Percentiles rank a stretch among this genome's conserved stretches.
Evolutionary conservation across 441 rosid genomes (phyloP).

Genomic region (Kokia cookei): DNA sequence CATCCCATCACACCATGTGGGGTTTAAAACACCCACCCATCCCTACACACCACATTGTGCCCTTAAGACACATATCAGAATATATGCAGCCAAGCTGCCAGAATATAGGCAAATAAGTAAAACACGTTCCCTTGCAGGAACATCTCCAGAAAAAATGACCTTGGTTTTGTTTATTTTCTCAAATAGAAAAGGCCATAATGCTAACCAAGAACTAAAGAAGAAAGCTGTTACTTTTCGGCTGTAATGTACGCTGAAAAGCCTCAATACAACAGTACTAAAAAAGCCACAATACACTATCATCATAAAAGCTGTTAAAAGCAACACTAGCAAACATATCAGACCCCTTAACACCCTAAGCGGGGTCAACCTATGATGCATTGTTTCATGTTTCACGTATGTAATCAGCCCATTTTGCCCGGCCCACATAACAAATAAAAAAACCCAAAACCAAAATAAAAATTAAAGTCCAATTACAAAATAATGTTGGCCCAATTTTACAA

Average conservation of each 20-base stretch:
- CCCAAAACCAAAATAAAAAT: no score
- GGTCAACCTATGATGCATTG: constrained; percentile 32
- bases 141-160: constrained; percentile 71
- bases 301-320: constrained; percentile 64
- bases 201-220: constrained; percentile 77
- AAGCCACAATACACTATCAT: constrained; percentile 67
- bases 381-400: neutral
- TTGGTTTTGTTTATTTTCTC: constrained; percentile 77
- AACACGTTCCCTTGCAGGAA: constrained; percentile 62
- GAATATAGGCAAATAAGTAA: constrained; percentile 79
- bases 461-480: no score
- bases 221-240: constrained; percentile 63
- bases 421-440: no score
- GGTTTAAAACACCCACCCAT: no score
- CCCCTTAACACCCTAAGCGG: constrained; percentile 49
- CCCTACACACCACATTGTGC: no score
- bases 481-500: no score
- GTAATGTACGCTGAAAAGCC: constrained; percentile 52
- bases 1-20: no score
- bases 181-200: constrained; percentile 82
- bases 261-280: constrained; percentile 44
- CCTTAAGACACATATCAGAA: no score
- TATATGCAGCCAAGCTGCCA: no score
- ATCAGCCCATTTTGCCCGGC: no score
- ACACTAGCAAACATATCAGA: constrained; percentile 47